phyloP scores from a whole-genome alignment of 2,329 filamentous ascomycete genomes.

The Trichoderma arundinaceum region DNA sequence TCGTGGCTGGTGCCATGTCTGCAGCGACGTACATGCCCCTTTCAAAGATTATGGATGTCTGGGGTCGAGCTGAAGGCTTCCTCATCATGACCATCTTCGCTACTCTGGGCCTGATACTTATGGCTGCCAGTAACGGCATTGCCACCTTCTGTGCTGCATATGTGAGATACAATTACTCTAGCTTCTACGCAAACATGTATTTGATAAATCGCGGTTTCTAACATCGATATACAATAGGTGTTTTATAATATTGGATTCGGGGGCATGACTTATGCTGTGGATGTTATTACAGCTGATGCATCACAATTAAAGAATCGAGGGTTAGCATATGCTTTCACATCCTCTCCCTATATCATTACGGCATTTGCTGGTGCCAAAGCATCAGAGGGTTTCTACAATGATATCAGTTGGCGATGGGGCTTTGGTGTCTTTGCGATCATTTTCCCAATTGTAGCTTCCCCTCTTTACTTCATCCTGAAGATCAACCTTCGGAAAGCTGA shows the following conservation, averaged over 20 bases:
- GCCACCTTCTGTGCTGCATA: constrained; percentile 56
- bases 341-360: constrained; percentile 54
- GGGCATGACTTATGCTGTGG: constrained; percentile 66
- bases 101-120: constrained; percentile 60
- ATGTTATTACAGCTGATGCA: constrained; percentile 70
- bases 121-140: constrained; percentile 59
- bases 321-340: constrained; percentile 48
- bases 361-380: constrained; percentile 48
- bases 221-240: constrained; percentile 47
- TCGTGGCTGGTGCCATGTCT: constrained; percentile 59
- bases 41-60: constrained; percentile 67
- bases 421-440: constrained; percentile 68
- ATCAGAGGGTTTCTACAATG: constrained; percentile 40
- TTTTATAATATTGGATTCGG: constrained; percentile 67
- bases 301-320: constrained; percentile 49
- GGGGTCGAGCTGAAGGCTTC: constrained; percentile 66
- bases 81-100: constrained; percentile 57
- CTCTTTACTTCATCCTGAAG: constrained; percentile 60
- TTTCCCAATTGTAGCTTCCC: constrained; percentile 57
- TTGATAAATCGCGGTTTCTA: not conserved
- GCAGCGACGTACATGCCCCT: constrained; percentile 67
- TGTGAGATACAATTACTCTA: not conserved
- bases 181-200: too few species aligned
- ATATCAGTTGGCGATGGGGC: constrained; percentile 47
- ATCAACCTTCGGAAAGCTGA: constrained; percentile 63